Percentiles rank a stretch among this genome's conserved stretches.
phyloP scores from a whole-genome alignment of 2,329 filamentous ascomycete genomes.

The Blumeriella jaapii region DNA sequence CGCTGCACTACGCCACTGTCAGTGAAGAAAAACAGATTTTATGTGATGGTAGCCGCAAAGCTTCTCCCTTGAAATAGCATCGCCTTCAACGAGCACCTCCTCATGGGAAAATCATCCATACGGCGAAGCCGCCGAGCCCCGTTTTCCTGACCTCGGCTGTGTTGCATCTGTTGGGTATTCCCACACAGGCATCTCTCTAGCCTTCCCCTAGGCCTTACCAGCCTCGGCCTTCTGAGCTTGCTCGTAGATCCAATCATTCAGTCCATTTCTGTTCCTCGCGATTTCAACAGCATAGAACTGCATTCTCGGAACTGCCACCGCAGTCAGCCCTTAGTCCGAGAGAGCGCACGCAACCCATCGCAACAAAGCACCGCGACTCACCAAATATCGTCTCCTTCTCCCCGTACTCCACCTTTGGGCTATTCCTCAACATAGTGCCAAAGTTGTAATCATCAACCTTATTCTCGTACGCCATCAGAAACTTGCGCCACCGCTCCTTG shows the following conservation, averaged over 20 bases:
- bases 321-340: slow-evolving; percentile 11
- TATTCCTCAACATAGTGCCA: slow-evolving; percentile 79
- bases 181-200: background rate
- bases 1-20: too few relatives aligned
- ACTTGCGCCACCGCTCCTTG: slow-evolving; percentile 90
- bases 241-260: slow-evolving; percentile 98
- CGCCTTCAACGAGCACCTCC: too few relatives aligned
- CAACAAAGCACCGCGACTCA: slow-evolving; percentile 30
- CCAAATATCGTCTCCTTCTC: slow-evolving; percentile 87
- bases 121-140: too few relatives aligned
- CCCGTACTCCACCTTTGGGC: slow-evolving; percentile 72
- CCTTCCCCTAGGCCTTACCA: slow-evolving; percentile 8
- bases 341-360: too few relatives aligned
- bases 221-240: slow-evolving; percentile 50
- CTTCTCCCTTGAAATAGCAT: too few relatives aligned
- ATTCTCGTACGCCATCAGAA: slow-evolving; percentile 89
- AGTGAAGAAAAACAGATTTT: too few relatives aligned
- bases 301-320: slow-evolving; percentile 46
- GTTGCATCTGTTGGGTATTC: background rate
- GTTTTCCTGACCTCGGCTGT: too few relatives aligned
- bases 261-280: slow-evolving; percentile 66
- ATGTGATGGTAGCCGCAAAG: too few relatives aligned
- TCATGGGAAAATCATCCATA: too few relatives aligned
- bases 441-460: slow-evolving; percentile 97
- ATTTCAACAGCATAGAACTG: slow-evolving; percentile 76